These are phyloP conservation scores for Ganoderma sp. DNA, from an alignment of 1,284 basidiomycete species.

Conservation along the genomic window DNA sequence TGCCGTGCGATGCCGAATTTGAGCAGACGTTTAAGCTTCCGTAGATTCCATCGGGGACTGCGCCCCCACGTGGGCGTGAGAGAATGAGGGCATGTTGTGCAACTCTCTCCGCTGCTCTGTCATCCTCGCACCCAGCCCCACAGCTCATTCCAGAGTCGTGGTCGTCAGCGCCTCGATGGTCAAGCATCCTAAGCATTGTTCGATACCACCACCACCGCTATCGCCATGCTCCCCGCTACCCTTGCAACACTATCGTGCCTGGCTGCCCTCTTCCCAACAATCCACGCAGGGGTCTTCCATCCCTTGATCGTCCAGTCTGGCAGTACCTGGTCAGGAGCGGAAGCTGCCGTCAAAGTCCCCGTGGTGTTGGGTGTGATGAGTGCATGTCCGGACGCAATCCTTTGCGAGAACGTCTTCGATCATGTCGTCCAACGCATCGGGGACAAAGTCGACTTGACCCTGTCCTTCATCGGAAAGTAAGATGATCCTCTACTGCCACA, in stretches of 20 bases:
- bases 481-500: slow-evolving; percentile 36
- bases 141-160: background rate
- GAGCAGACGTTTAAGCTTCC: slow-evolving; percentile 6
- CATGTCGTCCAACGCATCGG: slow-evolving; percentile 67
- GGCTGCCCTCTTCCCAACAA: background rate
- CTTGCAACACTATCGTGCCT: slow-evolving; percentile 9
- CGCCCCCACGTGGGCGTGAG: background rate
- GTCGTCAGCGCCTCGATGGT: background rate
- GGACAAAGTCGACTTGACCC: slow-evolving; percentile 70
- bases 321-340: slow-evolving; percentile 23
- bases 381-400: slow-evolving; percentile 75
- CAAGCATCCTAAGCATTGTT: slow-evolving; percentile 12
- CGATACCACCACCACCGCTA: slow-evolving; percentile 19
- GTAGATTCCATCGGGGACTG: slow-evolving; percentile 10
- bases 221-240: slow-evolving; percentile 22
- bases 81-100: slow-evolving; percentile 12
- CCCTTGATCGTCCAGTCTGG: slow-evolving; percentile 38
- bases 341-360: slow-evolving; percentile 54
- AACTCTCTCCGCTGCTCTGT: slow-evolving; percentile 20
- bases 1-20: slow-evolving; percentile 5
- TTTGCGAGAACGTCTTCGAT: slow-evolving; percentile 82
- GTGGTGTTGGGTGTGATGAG: slow-evolving; percentile 77
- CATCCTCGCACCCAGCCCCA: slow-evolving; percentile 10
- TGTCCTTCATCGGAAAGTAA: slow-evolving; percentile 79
- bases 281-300: background rate